Evolutionary conservation across 163 green algal genomes (phyloP).

Genomic region (Trebouxia gelatinosa): DNA sequence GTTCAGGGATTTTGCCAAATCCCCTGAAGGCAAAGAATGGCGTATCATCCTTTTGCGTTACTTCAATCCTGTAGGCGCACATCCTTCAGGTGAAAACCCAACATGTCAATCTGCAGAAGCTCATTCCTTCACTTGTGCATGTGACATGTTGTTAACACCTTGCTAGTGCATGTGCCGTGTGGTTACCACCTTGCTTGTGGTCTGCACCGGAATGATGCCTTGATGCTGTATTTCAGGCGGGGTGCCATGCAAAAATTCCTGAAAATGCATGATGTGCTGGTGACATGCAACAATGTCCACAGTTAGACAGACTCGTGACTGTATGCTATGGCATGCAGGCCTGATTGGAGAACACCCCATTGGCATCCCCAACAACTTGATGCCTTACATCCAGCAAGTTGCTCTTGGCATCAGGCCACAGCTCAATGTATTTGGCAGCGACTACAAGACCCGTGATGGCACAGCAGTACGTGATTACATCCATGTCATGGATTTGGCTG

Average conservation of each 20-base stretch:
- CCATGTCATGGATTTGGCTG: conserved; percentile 96
- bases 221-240: neutral
- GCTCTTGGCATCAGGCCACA: conserved; percentile 78
- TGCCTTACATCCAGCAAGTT: conserved; percentile 99
- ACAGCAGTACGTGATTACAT: conserved; percentile 98
- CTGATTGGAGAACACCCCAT: conserved; percentile 68
- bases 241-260: neutral
- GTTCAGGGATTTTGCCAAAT: conserved; percentile 78
- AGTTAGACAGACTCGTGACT: no score
- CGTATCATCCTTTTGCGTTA: conserved; percentile 94
- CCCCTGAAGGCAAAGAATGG: conserved; percentile 75
- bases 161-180: no score
- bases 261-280: no score
- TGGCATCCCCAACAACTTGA: conserved; percentile 98
- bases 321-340: conserved; percentile 37
- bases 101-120: no score
- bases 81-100: conserved; percentile 72
- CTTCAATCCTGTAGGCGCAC: conserved; percentile 98
- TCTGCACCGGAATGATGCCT: neutral
- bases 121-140: no score
- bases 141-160: no score
- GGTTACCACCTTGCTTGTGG: no score
- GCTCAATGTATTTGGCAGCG: conserved; percentile 90
- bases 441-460: conserved; percentile 96
- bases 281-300: neutral